Base-by-base conservation (phyloP, 306 rosid species). In the Fagus sylvatica region DNA sequence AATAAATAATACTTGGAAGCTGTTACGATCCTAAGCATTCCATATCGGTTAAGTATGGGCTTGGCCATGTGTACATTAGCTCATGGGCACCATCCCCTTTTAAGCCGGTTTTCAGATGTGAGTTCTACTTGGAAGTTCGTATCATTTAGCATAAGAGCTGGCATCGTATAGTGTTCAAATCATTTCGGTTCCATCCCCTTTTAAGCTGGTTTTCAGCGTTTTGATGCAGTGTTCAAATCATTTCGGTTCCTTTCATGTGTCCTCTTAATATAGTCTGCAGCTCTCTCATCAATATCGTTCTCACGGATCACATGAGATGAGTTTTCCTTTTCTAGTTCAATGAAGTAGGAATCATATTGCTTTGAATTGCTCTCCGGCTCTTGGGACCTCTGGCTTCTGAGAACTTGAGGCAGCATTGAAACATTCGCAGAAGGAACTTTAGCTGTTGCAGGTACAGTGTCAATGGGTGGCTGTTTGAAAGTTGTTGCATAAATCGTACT, bases 311-410 rank as follows among this genome's bases (percentile, higher is more conserved):
- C 19, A 30, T 37, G 68, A 48, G 73, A 40, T 53, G 67, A 61
- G 40, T 33, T 76, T 17, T 74, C 81, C 70, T 80, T 64, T 48
- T 13, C 71, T 73, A 16, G 76, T 3, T 67, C 81, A 68, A 53
- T 11, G 3, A 69, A 32, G 75, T 69, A 66, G 28, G 79, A 81
- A 53, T 73, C 71, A 62, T 37, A 9, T 40, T 75, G 84, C 59
- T 55, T 80, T 46, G 67, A 28, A 32, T 7, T 53, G n/a, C 60
- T 72, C 77, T 77, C 74, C 53, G 79, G 78, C 70, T 76, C 78
- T 33, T 74, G 84, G 9, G 73, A 78, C 75, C 74, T 67, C 22
- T 33, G 67, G 49, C 32, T 80, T 56, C 72, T 65, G n/a, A 54
- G 53, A 34, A 60, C 2, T 40, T 71, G 49, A 54, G 81, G 30